Conservation (phyloP, 2,329 filamentous ascomycete genomes). For the Phialocephala sp. region DNA sequence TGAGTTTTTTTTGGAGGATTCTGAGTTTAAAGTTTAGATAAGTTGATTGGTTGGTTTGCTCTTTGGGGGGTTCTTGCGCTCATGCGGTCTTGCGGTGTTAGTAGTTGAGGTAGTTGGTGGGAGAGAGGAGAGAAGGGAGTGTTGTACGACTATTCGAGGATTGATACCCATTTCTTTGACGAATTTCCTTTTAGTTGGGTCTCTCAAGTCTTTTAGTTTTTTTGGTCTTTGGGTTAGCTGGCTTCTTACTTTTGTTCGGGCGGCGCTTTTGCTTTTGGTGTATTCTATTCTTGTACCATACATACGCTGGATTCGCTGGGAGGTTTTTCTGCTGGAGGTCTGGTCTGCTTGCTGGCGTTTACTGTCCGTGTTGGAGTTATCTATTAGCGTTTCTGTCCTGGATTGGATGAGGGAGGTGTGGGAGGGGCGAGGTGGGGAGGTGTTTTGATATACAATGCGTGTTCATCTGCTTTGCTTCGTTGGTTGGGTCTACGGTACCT, state of each 20-base stretch:
- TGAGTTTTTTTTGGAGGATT: too few species aligned
- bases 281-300: slow-evolving; percentile 5
- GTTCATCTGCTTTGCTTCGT: background rate
- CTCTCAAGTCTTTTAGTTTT: background rate
- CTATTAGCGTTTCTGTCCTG: background rate
- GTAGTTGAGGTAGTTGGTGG: background rate
- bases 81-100: background rate
- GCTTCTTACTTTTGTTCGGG: background rate
- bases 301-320: background rate
- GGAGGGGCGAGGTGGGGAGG: background rate
- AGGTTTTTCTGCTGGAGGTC: background rate
- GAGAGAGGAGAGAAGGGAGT: background rate
- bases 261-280: background rate
- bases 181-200: slow-evolving; percentile 13
- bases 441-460: background rate
- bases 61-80: background rate
- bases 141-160: slow-evolving; percentile 5
- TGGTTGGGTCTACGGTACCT: background rate
- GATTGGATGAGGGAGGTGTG: too few species aligned
- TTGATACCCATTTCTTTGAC: slow-evolving; percentile 18
- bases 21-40: too few species aligned
- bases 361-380: too few species aligned
- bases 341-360: too few species aligned
- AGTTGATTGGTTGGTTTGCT: background rate
- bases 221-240: too few species aligned